Base-by-base conservation (phyloP, 2,329 filamentous ascomycete species). In the Ceratocystis variospora region DNA sequence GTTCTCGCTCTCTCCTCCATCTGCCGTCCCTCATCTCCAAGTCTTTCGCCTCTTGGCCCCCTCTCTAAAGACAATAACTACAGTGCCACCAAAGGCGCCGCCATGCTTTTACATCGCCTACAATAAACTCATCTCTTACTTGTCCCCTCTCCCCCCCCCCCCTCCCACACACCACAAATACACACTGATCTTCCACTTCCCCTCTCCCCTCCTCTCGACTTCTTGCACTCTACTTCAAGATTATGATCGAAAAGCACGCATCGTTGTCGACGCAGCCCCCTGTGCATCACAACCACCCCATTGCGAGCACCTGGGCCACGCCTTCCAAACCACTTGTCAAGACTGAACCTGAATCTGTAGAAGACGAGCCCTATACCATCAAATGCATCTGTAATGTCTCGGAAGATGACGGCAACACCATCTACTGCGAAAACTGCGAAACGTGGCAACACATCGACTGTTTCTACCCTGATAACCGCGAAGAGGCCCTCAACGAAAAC, bases 401-500 rank as follows among this genome's bases (percentile, higher is more conserved):
- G 75, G 91, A 96, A 79, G 94, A 99, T 80, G 94, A 99, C 80
- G 94, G 94, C 77, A 93, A 90, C 76, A 99, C 94, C 68, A 95
- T 99, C 69, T 90, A 92, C 76, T 99, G 94, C 81, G 94, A 97
- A 75, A 84, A 82, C 68, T 99, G 94, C 80, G 89, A 96, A 74
- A 94, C 91, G 62, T 99, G 94, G 94, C 94, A 99, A 77, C 94
- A 99, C 77, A 96, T 96, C 72, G 87, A 91, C 74, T 99, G 94
- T 77, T 97, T 96, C 77, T 97, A 97, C 75, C 84, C 84, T 25
- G 76, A 83, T 70, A 89, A 90, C 71, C 83, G 84, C 73, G 82
- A 86, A 75, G 81, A 89, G 80, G 81, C 88, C 77, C 77, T 92
- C 75, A 76, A 87, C 79, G 81, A 84, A 68, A 81, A 85, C 71